Evolutionary conservation across 768 basidiomycete genomes (phyloP), one percentile per base, ranked within the genome.

Genomic region (Lanmaoa pseudosensibilis): DNA sequence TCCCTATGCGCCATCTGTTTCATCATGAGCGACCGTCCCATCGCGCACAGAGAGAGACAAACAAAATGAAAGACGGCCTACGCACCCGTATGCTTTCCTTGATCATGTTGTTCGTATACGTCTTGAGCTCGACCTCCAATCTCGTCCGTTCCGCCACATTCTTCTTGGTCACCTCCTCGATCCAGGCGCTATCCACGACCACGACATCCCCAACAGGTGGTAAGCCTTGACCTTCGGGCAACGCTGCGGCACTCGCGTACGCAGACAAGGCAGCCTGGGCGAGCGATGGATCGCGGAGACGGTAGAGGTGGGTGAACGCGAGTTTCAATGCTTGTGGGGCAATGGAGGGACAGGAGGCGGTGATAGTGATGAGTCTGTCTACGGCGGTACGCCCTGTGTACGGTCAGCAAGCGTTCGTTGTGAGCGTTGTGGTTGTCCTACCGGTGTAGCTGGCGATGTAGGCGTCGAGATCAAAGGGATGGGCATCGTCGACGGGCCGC

Each of bases 91-190:
- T 95, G 79, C 92, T 94, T 80, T 98, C 96, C 74, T 97, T 98
- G 79, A 98, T 97, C 87, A 98, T 88, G 70, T 97, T 98, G 65
- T 91, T 94, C 61, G 86, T 81, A 68, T 98, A 98, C 12, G 89
- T 92, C 82, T 94, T 95, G 67, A 98, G 77, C 70, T 98, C 96
- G 6, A 94, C 88, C 75, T 97, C 95, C 55, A 97, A 76, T 70
- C 88, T 92, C n/a, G 81, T 82, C 56, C 78, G 79, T 67, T 95
- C 92, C n/a, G 82, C 81, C 58, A 78, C 75, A 65, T 90, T 92
- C 71, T 80, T 84, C 57, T 81, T 77, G 41, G 77, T 75, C 30
- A 75, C 80, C 62, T 87, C 83, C 41, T 94, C 90, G 18, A 84
- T 73, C 94, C 93, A 97, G 12, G 75, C 78, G 53, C 79, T 75